Conservation (phyloP, 2,329 filamentous ascomycete genomes). For the Trichoderma cornu-damae region DNA sequence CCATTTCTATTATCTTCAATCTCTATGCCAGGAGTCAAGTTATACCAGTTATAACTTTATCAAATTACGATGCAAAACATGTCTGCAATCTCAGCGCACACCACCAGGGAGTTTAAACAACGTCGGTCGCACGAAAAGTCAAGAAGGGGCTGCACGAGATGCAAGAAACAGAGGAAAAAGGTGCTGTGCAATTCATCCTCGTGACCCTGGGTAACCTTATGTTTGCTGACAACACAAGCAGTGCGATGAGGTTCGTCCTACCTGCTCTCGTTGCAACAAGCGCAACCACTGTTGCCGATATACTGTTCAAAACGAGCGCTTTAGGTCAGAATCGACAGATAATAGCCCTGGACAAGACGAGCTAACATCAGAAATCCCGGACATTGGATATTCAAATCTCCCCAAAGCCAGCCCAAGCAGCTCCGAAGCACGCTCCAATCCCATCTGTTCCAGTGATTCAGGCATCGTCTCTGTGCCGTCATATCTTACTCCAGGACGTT, state of each 20-base stretch:
- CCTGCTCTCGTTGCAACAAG: slow-evolving; percentile 7
- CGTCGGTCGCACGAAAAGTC: slow-evolving; percentile 13
- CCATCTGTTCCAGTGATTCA: neutral
- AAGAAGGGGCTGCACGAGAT: slow-evolving; percentile 3
- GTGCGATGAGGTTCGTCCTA: slow-evolving; percentile 2
- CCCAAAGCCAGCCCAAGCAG: slow-evolving; percentile 3
- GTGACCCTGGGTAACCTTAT: neutral
- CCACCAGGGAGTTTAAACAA: slow-evolving; percentile 4
- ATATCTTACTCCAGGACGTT: neutral
- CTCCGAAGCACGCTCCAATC: neutral
- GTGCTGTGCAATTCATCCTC: neutral
- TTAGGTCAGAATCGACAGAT: neutral
- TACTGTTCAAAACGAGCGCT: neutral
- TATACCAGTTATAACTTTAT: neutral
- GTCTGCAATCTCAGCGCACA: neutral
- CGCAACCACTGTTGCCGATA: slow-evolving; percentile 11
- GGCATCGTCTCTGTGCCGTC: neutral
- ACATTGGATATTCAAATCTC: neutral
- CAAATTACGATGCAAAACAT: neutral
- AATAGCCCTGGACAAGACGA: neutral
- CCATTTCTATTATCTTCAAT: too few relatives aligned
- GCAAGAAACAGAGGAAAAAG: slow-evolving; percentile 10
- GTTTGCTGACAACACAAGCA: neutral
- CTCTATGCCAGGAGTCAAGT: too few relatives aligned
- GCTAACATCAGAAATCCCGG: neutral